Conservation (phyloP, 305 asterid species). For the Solanum hybrid region DNA sequence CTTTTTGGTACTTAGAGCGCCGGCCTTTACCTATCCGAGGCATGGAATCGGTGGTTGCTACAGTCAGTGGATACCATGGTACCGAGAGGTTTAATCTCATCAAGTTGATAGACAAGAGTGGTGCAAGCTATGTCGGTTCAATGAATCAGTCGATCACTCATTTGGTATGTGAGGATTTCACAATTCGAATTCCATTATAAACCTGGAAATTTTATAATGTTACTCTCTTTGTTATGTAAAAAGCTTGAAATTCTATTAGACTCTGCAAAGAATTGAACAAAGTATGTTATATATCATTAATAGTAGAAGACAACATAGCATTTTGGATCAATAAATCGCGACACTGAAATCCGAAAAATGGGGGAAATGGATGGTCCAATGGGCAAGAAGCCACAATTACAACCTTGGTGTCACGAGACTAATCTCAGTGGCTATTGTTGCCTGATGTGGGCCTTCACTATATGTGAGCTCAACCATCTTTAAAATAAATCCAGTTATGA, state of each 20-base stretch:
- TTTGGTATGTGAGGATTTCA: conserved; percentile 12
- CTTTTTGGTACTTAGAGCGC: background rate
- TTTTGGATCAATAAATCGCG: background rate
- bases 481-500: background rate
- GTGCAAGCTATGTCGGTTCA: conserved; percentile 55
- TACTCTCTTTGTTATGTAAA: background rate
- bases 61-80: conserved; percentile 72
- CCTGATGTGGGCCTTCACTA: background rate
- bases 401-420: background rate
- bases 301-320: background rate
- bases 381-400: background rate
- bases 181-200: background rate
- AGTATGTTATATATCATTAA: background rate
- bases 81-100: conserved; percentile 60
- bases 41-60: conserved; percentile 30
- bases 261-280: background rate
- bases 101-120: conserved; percentile 39
- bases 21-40: conserved; percentile 10
- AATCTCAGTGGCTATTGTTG: background rate
- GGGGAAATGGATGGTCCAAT: background rate
- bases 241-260: background rate
- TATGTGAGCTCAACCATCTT: background rate
- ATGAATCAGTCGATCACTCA: conserved; percentile 27
- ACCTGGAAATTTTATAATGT: background rate
- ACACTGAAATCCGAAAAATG: background rate